Evolutionary conservation across 2,329 filamentous ascomycete species (phyloP), one percentile per base, ranked within the genome.

Genomic region (Exophiala spinifera): DNA sequence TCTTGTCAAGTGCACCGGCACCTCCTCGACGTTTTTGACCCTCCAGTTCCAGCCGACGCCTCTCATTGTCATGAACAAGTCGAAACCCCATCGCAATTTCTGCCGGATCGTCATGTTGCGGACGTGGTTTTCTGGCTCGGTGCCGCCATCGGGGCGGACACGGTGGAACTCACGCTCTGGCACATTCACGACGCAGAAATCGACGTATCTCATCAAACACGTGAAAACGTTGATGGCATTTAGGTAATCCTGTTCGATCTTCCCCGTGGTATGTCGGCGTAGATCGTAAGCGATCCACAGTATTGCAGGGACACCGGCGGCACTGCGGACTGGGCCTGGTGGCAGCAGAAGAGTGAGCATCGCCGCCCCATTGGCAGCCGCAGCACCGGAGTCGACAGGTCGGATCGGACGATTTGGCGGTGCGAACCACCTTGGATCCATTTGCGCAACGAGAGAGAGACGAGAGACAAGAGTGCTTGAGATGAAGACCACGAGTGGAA

Each of bases 41-140:
- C 80, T 72, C 74, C 80, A 83, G 62, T 77, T 81, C 82, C 82
- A 85, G 56, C 80, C 79, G 34, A 79, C 74, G 6, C 82, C 82
- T 40, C 82, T 74, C 62, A 84, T 79, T 62, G 77, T 83, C 64
- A 73, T 74, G 57, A 82, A 74, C 28, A 83, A 66, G 51, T 83
- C 80, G 6, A 76, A 60, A 4, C 78, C 72, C 81, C 82, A 85
- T 51, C 81, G 75, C 15, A 84, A 48, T 28, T 60, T 60, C 39
- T 55, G 51, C 57, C 57, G 53, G n/a, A 53, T 3, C 3, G 45
- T 49, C 57, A 58, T 58, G 14, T 44, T 47, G 21, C 52, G 10
- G 23, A 60, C 53, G 20, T 57, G 46, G 14, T 51, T 23, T 4
- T 31, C 31, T 13, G 44, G 52, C 39, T 59, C 56, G n/a, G 44